Conservation (phyloP, 768 basidiomycete genomes). For the Russula griseocarnosa region DNA sequence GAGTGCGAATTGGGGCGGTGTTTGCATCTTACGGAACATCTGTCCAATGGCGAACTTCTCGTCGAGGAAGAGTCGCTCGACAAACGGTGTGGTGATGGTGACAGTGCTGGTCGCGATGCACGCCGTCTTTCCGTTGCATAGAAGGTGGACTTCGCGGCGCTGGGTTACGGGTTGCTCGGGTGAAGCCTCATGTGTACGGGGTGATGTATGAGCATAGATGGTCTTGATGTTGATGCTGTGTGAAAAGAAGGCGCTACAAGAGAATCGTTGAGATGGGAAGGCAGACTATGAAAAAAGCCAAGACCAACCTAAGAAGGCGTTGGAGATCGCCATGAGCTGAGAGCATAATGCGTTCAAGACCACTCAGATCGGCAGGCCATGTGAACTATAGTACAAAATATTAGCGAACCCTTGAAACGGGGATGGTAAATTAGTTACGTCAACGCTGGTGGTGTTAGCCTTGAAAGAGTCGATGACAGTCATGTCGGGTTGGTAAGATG, state of each 20-base stretch:
- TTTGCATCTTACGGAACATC: conserved; percentile 54
- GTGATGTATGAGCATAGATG: conserved; percentile 49
- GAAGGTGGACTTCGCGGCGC: conserved; percentile 59
- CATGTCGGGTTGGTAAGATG: conserved; percentile 15
- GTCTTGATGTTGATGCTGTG: conserved; percentile 55
- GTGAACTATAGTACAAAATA: conserved; percentile 14
- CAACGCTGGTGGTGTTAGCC: conserved; percentile 27
- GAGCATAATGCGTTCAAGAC: conserved; percentile 63
- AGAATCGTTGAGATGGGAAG: neutral
- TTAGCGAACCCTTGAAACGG: neutral
- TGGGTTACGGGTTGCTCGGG: conserved; percentile 52
- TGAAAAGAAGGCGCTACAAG: conserved; percentile 58
- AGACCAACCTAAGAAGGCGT: conserved; percentile 55
- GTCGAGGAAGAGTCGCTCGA: conserved; percentile 60
- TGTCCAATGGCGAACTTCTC: conserved; percentile 68
- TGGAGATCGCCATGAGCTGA: conserved; percentile 70
- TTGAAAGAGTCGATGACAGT: conserved; percentile 29
- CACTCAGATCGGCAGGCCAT: conserved; percentile 48
- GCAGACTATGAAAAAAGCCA: neutral
- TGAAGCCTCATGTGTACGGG: conserved; percentile 38
- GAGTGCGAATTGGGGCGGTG: conserved; percentile 55
- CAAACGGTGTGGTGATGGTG: conserved; percentile 51
- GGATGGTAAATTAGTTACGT: conserved; percentile 11
- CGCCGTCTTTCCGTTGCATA: conserved; percentile 50
- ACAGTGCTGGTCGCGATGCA: conserved; percentile 67